Evolutionary conservation across 208 protist species (phyloP), one percentile per base, ranked within the genome.

Genomic region (Angomonas ambiguus): DNA sequence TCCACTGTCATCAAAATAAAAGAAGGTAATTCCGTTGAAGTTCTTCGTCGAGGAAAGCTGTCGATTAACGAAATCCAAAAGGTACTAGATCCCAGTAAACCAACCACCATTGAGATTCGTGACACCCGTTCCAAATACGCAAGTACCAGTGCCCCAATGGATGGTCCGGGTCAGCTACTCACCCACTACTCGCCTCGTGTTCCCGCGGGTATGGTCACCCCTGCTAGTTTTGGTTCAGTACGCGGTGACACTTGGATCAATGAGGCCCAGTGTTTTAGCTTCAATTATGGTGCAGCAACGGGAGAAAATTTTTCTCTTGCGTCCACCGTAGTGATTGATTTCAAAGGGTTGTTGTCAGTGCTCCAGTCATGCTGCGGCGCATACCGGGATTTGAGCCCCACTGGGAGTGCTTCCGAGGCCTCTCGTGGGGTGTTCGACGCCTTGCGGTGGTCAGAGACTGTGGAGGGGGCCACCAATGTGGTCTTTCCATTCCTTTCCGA

Each of bases 111-210:
- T 20, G 74, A 76, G 10, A 75, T 88, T 16, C 74, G 88, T 16
- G 90, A 94, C 64, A 91, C 72, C 22, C 85, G 89, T 0, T 77
- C 77, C 20, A 73, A 76, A 51, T 77, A 69, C 25, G 25, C 28
- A 28, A 68, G 34, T 10, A 41, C 67, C 24, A 78, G 76, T 45
- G 66, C 67, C 42, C 80, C 81, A 1, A 94, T 95, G 90, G 89
- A 85, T 66, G 91, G 89, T 49, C 93, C 93, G 33, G 93, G 93
- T 1, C 93, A 97, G 73, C 64, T 96, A n/a, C 76, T 97, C 34
- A 97, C 90, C 3, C 93, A 97, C 70, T 97, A 97, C 75, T 85
- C 91, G 8, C 93, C 93, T 0, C 64, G 62, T 56, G 77, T 97
- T 10, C 79, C 85, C 2, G 79, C 90, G 16, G 83, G 73, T 11